Evolutionary conservation across 2,329 filamentous ascomycete genomes (phyloP).

Genomic region (Sclerotinia sclerotiorum): DNA sequence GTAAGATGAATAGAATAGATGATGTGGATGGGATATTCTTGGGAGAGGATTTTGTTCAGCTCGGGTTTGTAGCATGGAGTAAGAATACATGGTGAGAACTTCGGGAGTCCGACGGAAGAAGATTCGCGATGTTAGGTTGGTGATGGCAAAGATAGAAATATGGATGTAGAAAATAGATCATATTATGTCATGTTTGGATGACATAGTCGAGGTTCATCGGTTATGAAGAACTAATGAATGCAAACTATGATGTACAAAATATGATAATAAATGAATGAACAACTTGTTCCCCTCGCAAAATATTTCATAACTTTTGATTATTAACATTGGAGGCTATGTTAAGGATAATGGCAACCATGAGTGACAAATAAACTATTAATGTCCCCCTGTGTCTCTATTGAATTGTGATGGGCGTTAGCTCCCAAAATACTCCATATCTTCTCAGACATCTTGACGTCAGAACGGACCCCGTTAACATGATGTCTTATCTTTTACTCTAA

Average conservation of each 20-base stretch:
- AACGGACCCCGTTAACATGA: neutral
- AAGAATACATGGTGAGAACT: neutral
- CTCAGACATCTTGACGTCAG: conserved; percentile 11
- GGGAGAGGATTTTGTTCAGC: neutral
- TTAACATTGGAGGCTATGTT: neutral
- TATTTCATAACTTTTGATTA: neutral
- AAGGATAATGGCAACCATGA: neutral
- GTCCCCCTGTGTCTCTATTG: neutral
- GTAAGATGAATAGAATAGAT: neutral
- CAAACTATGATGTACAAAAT: neutral
- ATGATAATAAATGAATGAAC: neutral
- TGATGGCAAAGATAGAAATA: neutral
- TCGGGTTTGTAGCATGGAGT: neutral
- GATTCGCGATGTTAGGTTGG: neutral
- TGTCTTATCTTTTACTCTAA: conserved; percentile 2
- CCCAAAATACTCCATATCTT: neutral
- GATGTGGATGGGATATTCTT: neutral
- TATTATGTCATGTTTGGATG: neutral
- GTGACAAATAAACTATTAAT: neutral
- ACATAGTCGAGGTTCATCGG: neutral
- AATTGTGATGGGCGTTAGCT: conserved; percentile 13
- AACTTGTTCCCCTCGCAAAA: conserved; percentile 3
- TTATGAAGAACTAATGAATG: neutral
- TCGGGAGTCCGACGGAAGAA: neutral
- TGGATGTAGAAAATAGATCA: neutral